Conservation (phyloP, 1,284 basidiomycete genomes). For the Cutaneotrichosporon sp. region DNA sequence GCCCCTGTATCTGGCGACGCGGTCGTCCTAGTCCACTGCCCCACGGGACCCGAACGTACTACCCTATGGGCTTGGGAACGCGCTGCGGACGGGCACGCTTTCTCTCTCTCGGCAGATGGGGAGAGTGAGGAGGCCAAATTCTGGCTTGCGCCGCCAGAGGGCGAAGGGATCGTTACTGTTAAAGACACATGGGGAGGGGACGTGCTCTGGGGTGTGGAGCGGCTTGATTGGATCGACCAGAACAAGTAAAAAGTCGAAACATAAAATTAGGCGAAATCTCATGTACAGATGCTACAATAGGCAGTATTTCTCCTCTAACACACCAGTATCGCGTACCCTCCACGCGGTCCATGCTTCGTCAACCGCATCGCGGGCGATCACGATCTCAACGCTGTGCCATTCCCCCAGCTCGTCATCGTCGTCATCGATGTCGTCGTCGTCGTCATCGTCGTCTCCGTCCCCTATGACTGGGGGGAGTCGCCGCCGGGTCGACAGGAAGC, state of each 20-base stretch:
- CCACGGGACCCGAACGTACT: neutral
- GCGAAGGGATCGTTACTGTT: neutral
- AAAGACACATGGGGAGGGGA: neutral
- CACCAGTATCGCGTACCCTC: conserved; percentile 40
- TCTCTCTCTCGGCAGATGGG: neutral
- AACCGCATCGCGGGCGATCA: conserved; percentile 69
- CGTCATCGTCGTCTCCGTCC: conserved; percentile 29
- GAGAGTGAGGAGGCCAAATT: neutral
- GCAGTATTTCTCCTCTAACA: conserved; percentile 43
- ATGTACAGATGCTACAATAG: neutral
- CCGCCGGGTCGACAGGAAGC: conserved; percentile 62
- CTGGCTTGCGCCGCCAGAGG: neutral
- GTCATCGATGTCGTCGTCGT: too few relatives aligned
- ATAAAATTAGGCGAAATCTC: neutral
- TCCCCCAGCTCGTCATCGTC: conserved; percentile 36
- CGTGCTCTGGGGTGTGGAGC: neutral
- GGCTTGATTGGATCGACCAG: conserved; percentile 2
- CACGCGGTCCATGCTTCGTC: conserved; percentile 55
- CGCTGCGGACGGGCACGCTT: neutral
- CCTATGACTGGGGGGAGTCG: conserved; percentile 22
- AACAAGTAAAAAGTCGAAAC: too few relatives aligned
- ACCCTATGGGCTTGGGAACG: neutral
- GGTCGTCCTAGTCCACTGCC: conserved; percentile 1
- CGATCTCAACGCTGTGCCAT: conserved; percentile 47
- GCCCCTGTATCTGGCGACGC: neutral